These are phyloP conservation scores for Hyphopichia fennica DNA, from an alignment of 1,139 yeast genomes.

Conservation along the genomic window DNA sequence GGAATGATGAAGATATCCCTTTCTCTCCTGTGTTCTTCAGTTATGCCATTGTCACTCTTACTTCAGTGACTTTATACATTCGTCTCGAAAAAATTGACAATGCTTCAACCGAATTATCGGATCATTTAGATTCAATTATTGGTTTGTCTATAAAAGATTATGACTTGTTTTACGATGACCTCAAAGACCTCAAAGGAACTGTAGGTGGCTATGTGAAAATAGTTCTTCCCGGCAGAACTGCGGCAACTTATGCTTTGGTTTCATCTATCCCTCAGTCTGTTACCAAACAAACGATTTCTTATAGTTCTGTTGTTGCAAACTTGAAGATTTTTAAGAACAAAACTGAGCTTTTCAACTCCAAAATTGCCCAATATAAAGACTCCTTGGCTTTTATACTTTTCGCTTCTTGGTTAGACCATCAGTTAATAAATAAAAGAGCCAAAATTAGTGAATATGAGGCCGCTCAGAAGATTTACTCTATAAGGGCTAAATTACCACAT, in stretches of 20 bases:
- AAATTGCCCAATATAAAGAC: conserved; percentile 45
- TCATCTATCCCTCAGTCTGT: conserved; percentile 29
- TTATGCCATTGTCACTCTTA: conserved; percentile 37
- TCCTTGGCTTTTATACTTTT: conserved; percentile 43
- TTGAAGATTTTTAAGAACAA: conserved; percentile 39
- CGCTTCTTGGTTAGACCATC: conserved; percentile 43
- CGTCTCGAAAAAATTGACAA: conserved; percentile 31
- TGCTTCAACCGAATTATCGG: conserved; percentile 15
- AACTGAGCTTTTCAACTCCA: conserved; percentile 39
- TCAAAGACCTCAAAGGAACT: conserved; percentile 21
- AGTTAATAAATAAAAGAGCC: conserved; percentile 25
- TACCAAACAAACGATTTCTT: conserved; percentile 24
- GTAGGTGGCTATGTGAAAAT: conserved; percentile 17
- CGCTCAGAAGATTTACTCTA: conserved; percentile 41
- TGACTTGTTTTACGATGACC: conserved; percentile 30
- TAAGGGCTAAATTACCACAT: conserved; percentile 42
- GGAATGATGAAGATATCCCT: conserved; percentile 46
- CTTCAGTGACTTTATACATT: conserved; percentile 35
- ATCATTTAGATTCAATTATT: conserved; percentile 28
- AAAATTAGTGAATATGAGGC: conserved; percentile 42
- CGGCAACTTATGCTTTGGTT: conserved; percentile 35
- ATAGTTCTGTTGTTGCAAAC: conserved; percentile 35
- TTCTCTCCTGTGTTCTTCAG: conserved; percentile 54
- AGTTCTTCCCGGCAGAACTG: conserved; percentile 31
- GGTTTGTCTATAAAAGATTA: conserved; percentile 32